Base-by-base conservation (phyloP, 345 rosid species). In the Eucalyptus coolabah region DNA sequence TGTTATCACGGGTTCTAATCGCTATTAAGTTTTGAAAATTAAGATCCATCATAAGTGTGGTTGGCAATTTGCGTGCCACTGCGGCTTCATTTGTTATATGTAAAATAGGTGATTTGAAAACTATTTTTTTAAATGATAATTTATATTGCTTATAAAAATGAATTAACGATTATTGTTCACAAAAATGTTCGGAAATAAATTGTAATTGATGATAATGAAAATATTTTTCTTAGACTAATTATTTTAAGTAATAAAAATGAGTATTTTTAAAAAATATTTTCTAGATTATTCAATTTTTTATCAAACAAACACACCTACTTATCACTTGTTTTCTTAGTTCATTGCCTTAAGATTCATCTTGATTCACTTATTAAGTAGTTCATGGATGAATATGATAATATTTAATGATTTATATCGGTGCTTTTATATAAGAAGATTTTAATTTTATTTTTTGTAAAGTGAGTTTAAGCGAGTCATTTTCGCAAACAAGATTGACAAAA, bases 81-180 rank as follows among this genome's bases (percentile, higher is more conserved):
- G 4, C 69, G 0, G 24, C 24, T 53, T 53, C 56, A 7, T 53
- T 53, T 53, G 24, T 53, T 8, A 53, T 19, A 53, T 2, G 24
- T 53, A 53, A 53, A 53, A 53, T 53, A 19, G 8, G 59, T 19
- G 4, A 53, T 53, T 19, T 53, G 59, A 19, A 53, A 53, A 18
- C 8, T 53, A 19, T 51, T 18, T 19, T 1, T 3, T 7, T 16
- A 3, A 53, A 53, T 8, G 0, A 21, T 53, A 19, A 53, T 0
- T 24, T 56, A 0, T 9, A 4, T 56, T 4, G 0, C 1, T 5
- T 56, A 4, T 24, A 23, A 56, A 23, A 56, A 56, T 10, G 1
- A 23, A 24, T 0, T 0, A 56, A 5, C 0, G 30, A 56, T 2
- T 21, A 56, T 50, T 0, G 30, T 56, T 56, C 3, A 56, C 6